Percentiles rank a stretch among this genome's conserved stretches.
These are phyloP conservation scores for Hippophae tibetana DNA, from an alignment of 306 rosid genomes.

Conservation along the genomic window DNA sequence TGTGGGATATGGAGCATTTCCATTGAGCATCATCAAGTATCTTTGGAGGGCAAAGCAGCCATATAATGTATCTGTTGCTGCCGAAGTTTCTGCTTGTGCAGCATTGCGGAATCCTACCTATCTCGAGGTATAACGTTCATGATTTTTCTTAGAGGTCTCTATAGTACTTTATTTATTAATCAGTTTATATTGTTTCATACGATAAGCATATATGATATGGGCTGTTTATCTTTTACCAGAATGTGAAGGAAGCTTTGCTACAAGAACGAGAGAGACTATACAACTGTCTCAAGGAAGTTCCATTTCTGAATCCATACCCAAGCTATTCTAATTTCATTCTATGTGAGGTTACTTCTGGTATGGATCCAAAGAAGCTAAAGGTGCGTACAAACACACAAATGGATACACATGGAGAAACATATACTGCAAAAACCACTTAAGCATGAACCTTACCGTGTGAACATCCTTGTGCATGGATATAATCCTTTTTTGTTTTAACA, in stretches of 20 bases:
- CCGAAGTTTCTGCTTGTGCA: conserved; percentile 90
- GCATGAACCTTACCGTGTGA: no score
- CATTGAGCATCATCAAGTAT: conserved; percentile 71
- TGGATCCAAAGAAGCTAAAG: conserved; percentile 88
- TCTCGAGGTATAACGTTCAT: conserved; percentile 47
- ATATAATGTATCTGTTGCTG: conserved; percentile 90
- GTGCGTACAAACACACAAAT: conserved; percentile 19
- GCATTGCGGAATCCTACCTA: conserved; percentile 80
- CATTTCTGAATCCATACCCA: conserved; percentile 75
- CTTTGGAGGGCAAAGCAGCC: conserved; percentile 99
- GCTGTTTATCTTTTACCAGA: conserved; percentile 35
- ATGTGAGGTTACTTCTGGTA: conserved; percentile 71
- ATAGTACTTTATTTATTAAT: conserved; percentile 1
- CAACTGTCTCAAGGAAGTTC: conserved; percentile 54
- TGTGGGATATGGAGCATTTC: conserved; percentile 98
- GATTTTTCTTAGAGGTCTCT: neutral
- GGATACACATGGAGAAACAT: neutral
- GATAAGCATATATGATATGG: conserved; percentile 23
- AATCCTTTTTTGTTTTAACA: no score
- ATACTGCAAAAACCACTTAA: no score
- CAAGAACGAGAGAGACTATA: conserved; percentile 73
- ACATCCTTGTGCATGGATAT: no score
- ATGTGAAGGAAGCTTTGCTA: conserved; percentile 68
- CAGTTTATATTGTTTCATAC: neutral
- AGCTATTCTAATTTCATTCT: conserved; percentile 91